Evolutionary conservation across 257 asterid genomes (phyloP).

Genomic region (Nicotiana tabacum): DNA sequence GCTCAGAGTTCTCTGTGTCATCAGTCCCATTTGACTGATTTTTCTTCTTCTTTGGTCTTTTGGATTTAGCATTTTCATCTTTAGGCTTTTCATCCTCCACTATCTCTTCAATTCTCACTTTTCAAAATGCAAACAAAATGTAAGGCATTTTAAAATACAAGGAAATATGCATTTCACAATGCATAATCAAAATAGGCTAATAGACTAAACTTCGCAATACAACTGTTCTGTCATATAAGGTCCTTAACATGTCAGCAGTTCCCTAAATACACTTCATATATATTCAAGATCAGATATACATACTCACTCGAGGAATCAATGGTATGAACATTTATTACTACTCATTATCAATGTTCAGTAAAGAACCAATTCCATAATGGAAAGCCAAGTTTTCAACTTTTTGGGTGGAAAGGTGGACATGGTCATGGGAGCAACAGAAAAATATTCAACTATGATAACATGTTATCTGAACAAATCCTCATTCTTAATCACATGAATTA

Average conservation of each 20-base stretch:
- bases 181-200: not conserved
- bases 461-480: not conserved
- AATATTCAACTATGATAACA: not conserved
- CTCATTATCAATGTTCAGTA: not conserved
- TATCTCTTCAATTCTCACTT: slow-evolving; percentile 88
- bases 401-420: not conserved
- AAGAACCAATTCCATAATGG: not conserved
- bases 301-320: not conserved
- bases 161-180: not conserved
- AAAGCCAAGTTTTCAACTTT: not conserved
- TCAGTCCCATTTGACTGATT: slow-evolving; percentile 25
- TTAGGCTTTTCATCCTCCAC: slow-evolving; percentile 59
- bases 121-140: slow-evolving; percentile 10
- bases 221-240: not conserved
- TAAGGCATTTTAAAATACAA: not conserved
- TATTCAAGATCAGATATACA: not conserved
- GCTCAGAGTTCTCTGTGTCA: slow-evolving; percentile 32
- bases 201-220: not conserved
- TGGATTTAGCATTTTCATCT: slow-evolving; percentile 34
- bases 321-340: not conserved
- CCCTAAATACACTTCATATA: not conserved
- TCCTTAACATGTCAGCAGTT: not conserved
- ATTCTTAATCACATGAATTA: not conserved
- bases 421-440: not conserved
- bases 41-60: slow-evolving; percentile 53